Percentiles rank a stretch among this genome's conserved stretches.
Evolutionary conservation across 805 yeast genomes (phyloP).

Genomic region (Schizosaccharomyces octosporus): DNA sequence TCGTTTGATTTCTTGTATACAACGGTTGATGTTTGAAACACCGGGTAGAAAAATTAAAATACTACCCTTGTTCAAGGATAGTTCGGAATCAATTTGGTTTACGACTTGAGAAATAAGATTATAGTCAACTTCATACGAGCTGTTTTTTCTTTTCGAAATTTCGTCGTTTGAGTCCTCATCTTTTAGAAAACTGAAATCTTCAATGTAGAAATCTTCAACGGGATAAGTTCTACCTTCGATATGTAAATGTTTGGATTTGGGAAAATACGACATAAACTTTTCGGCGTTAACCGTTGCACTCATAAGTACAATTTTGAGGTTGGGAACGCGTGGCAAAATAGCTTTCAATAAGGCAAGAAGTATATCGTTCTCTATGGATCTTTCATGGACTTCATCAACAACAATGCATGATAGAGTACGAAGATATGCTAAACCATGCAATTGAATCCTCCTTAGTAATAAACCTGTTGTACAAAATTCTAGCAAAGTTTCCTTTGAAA

Average conservation of each 20-base stretch:
- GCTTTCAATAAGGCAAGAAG: constrained; percentile 58
- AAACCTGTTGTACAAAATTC: constrained; percentile 86
- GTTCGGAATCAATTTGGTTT: constrained; percentile 24
- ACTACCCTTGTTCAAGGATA: constrained; percentile 22
- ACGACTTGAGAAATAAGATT: constrained; percentile 41
- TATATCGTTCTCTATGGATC: constrained; percentile 77
- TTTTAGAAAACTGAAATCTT: constrained; percentile 15
- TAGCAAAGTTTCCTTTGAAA: constrained; percentile 37
- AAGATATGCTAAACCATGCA: constrained; percentile 27
- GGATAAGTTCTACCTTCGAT: constrained; percentile 90
- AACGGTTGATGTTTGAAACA: constrained; percentile 55
- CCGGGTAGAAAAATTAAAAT: constrained; percentile 77
- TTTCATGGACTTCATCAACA: constrained; percentile 90
- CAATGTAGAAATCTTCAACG: constrained; percentile 50
- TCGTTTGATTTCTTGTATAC: constrained; percentile 21
- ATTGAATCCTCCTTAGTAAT: constrained; percentile 57
- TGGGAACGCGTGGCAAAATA: constrained; percentile 26
- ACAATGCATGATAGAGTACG: constrained; percentile 39
- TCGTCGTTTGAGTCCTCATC: constrained; percentile 1
- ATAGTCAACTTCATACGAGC: constrained; percentile 28
- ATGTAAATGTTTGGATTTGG: constrained; percentile 33
- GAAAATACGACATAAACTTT: constrained; percentile 42
- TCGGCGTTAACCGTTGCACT: constrained; percentile 72
- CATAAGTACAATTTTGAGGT: constrained; percentile 42
- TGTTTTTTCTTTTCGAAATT: constrained; percentile 3